These are phyloP conservation scores for Suillus decipiens DNA, from an alignment of 768 basidiomycete species.

Conservation along the genomic window DNA sequence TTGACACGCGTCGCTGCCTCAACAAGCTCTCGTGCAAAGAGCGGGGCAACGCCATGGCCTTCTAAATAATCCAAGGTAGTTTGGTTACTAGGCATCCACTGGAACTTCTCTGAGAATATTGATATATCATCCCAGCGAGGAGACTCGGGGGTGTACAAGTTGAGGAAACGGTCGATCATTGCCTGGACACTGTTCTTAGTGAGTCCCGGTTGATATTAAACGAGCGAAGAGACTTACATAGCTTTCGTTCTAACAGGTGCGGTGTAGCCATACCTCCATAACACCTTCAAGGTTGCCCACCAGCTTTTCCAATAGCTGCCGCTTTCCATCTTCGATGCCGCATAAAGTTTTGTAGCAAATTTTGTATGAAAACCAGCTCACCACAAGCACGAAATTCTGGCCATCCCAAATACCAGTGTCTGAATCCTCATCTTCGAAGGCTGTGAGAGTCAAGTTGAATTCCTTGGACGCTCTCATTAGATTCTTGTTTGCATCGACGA, in stretches of 20 bases:
- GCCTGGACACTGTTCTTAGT: conserved; percentile 47
- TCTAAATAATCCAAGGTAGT: conserved; percentile 60
- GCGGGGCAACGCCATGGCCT: conserved; percentile 51
- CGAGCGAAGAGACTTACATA: conserved; percentile 41
- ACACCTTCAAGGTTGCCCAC: conserved; percentile 72
- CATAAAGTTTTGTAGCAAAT: conserved; percentile 3
- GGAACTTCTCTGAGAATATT: conserved; percentile 53
- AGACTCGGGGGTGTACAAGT: conserved; percentile 54
- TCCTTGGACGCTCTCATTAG: conserved; percentile 74
- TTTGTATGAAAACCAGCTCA: conserved; percentile 33
- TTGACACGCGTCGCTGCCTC: conserved; percentile 84
- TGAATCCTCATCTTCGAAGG: conserved; percentile 50
- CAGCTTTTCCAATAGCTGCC: conserved; percentile 43
- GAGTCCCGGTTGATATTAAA: background rate
- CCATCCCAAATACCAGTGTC: conserved; percentile 84
- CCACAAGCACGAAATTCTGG: conserved; percentile 61
- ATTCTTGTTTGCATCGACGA: conserved; percentile 75
- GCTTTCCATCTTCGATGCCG: conserved; percentile 41
- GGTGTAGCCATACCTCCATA: conserved; percentile 76
- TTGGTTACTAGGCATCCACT: conserved; percentile 49
- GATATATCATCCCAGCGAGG: conserved; percentile 66
- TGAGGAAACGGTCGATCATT: conserved; percentile 53
- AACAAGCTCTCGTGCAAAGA: conserved; percentile 71
- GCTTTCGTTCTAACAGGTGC: conserved; percentile 58
- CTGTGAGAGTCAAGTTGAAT: conserved; percentile 64